Evolutionary conservation across 306 rosid genomes (phyloP).

Genomic region (Castanea mollissima): DNA sequence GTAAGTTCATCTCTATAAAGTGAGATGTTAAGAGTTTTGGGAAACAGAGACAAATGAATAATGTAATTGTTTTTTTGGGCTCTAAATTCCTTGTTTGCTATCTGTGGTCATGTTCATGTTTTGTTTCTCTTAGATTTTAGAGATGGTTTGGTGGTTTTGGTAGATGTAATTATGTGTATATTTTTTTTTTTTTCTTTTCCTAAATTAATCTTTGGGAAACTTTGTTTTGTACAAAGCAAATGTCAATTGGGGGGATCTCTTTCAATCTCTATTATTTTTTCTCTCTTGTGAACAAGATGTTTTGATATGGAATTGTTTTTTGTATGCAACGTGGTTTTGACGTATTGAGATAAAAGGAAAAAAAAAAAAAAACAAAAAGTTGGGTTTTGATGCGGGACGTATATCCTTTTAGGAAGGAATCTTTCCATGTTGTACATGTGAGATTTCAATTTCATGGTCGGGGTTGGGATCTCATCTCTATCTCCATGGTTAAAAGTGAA

Average conservation of each 20-base stretch:
- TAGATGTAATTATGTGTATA: slow-evolving; percentile 42
- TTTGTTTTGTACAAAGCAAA: slow-evolving; percentile 22
- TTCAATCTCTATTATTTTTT: not conserved
- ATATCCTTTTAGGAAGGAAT: not conserved
- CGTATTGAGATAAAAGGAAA: not conserved
- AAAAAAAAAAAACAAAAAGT: not conserved
- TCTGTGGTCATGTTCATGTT: slow-evolving; percentile 2
- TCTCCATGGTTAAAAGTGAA: not conserved
- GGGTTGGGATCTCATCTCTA: not conserved
- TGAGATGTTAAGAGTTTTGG: slow-evolving; percentile 2
- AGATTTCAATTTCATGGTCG: not conserved
- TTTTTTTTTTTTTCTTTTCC: not conserved
- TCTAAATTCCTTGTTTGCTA: not conserved
- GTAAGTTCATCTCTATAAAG: slow-evolving; percentile 8
- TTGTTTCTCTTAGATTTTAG: not conserved
- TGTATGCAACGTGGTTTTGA: not conserved
- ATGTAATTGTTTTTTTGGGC: not conserved
- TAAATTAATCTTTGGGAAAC: not conserved
- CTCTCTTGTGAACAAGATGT: not conserved
- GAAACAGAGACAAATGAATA: slow-evolving; percentile 1
- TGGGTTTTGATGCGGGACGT: too few species aligned
- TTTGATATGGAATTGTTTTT: not conserved
- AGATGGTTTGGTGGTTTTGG: slow-evolving; percentile 19
- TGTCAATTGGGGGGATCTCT: slow-evolving; percentile 5
- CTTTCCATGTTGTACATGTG: not conserved